Conservation (phyloP, 495 filamentous ascomycete genomes). For the Penicilliopsis zonata region DNA sequence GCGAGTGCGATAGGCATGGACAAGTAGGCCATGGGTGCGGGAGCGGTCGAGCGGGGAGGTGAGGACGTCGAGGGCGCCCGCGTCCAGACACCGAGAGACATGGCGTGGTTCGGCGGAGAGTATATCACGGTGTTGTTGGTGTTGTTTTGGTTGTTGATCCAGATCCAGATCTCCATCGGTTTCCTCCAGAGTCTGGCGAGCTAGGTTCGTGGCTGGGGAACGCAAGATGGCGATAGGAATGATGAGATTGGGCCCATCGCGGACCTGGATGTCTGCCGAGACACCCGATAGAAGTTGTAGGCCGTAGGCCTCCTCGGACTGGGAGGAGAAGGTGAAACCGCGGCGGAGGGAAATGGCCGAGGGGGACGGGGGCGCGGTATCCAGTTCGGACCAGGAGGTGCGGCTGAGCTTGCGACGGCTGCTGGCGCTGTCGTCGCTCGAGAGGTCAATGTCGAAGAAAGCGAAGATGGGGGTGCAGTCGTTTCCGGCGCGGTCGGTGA, state of each 20-base stretch:
- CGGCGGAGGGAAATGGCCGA: slow-evolving; percentile 25
- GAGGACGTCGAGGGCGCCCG: slow-evolving; percentile 76
- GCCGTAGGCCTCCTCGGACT: slow-evolving; percentile 51
- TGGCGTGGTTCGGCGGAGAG: slow-evolving; percentile 29
- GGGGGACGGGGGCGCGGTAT: slow-evolving; percentile 20
- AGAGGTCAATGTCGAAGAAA: slow-evolving; percentile 52
- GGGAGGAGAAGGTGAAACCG: slow-evolving; percentile 32
- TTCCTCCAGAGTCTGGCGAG: slow-evolving; percentile 4
- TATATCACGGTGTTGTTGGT: slow-evolving; percentile 25
- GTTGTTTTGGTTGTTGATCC: no score
- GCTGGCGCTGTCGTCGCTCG: slow-evolving; percentile 16
- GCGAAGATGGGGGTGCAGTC: slow-evolving; percentile 64
- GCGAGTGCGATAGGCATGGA: slow-evolving; percentile 72
- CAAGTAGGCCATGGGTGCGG: slow-evolving; percentile 57
- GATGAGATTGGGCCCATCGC: slow-evolving; percentile 59
- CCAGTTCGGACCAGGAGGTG: slow-evolving; percentile 18
- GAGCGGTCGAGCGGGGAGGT: slow-evolving; percentile 60
- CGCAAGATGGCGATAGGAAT: slow-evolving; percentile 61
- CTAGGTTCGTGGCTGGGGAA: slow-evolving; percentile 16
- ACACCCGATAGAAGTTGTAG: slow-evolving; percentile 56
- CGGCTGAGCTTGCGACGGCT: slow-evolving; percentile 27
- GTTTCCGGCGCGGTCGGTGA: slow-evolving; percentile 49
- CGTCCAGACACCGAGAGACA: slow-evolving; percentile 61
- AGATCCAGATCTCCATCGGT: slow-evolving; percentile 17
- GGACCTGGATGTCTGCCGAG: slow-evolving; percentile 55